Percentiles rank a stretch among this genome's conserved stretches.
phyloP scores from a whole-genome alignment of 306 rosid genomes.

The Corylus avellana region DNA sequence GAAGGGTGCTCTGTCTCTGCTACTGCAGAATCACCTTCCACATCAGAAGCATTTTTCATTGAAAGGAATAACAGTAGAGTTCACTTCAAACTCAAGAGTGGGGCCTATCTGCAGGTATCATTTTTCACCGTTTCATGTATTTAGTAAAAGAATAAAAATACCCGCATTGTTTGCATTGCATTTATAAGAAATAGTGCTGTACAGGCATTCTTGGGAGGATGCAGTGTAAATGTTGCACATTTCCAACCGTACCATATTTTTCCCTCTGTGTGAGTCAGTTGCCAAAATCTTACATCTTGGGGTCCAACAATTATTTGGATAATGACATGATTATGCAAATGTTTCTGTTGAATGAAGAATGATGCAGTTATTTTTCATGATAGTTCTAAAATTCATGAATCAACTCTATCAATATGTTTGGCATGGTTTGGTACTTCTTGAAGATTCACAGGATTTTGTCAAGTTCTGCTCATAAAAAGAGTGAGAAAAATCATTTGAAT shows the following conservation, averaged over 20 bases:
- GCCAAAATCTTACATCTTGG: slow-evolving; percentile 5
- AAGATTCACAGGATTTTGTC: not conserved
- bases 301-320: not conserved
- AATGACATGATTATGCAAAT: not conserved
- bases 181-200: slow-evolving; percentile 11
- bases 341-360: not conserved
- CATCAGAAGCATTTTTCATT: slow-evolving; percentile 56
- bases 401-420: not conserved
- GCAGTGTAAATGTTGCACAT: slow-evolving; percentile 8
- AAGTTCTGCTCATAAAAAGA: not conserved
- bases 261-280: slow-evolving; percentile 13
- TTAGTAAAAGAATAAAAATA: slow-evolving; percentile 10
- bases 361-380: not conserved
- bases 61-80: slow-evolving; percentile 59
- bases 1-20: slow-evolving; percentile 64
- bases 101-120: slow-evolving; percentile 71
- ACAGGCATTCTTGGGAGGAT: slow-evolving; percentile 14
- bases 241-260: slow-evolving; percentile 10
- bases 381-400: not conserved
- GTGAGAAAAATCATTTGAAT: not conserved
- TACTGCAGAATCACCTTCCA: slow-evolving; percentile 54
- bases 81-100: slow-evolving; percentile 64
- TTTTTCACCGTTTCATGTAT: slow-evolving; percentile 14
- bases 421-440: not conserved
- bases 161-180: slow-evolving; percentile 8